Evolutionary conservation across 73 alveolate genomes (phyloP).

Genomic region (Effrenium voratum): DNA sequence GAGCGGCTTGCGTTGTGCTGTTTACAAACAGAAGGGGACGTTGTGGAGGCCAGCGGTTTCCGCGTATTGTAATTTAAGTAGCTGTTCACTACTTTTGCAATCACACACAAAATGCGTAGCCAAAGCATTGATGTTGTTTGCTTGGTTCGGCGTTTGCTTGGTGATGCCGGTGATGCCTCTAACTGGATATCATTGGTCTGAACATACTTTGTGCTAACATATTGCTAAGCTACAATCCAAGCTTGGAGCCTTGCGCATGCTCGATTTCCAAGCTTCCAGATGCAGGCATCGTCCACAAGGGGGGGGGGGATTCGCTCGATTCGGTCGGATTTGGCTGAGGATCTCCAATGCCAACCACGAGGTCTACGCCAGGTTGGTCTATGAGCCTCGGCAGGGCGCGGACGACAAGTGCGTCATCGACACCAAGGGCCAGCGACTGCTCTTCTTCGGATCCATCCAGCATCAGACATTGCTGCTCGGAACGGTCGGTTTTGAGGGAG

Average conservation of each 20-base stretch:
- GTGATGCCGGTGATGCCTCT: no score
- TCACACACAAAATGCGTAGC: no score
- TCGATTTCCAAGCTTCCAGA: not conserved
- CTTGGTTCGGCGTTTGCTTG: no score
- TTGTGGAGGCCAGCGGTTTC: no score
- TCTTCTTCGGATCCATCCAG: conserved; percentile 60
- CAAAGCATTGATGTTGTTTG: no score
- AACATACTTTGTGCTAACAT: no score
- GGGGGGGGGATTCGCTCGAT: not conserved
- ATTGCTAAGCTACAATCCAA: no score
- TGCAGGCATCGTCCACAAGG: not conserved
- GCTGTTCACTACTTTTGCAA: no score
- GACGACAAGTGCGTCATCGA: conserved; percentile 51
- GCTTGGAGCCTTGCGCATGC: not conserved
- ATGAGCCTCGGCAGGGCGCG: conserved; percentile 59
- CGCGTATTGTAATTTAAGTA: no score
- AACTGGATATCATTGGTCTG: no score
- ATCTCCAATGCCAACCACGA: conserved; percentile 41
- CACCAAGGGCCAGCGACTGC: conserved; percentile 1
- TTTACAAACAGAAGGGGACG: no score
- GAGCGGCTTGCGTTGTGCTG: no score
- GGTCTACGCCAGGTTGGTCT: conserved; percentile 19
- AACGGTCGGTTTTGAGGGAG: not conserved
- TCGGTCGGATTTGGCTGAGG: conserved; percentile 12
- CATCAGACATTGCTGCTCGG: conserved; percentile 54